phyloP scores from a whole-genome alignment of 2,329 filamentous ascomycete species.

The Claviceps sp. region DNA sequence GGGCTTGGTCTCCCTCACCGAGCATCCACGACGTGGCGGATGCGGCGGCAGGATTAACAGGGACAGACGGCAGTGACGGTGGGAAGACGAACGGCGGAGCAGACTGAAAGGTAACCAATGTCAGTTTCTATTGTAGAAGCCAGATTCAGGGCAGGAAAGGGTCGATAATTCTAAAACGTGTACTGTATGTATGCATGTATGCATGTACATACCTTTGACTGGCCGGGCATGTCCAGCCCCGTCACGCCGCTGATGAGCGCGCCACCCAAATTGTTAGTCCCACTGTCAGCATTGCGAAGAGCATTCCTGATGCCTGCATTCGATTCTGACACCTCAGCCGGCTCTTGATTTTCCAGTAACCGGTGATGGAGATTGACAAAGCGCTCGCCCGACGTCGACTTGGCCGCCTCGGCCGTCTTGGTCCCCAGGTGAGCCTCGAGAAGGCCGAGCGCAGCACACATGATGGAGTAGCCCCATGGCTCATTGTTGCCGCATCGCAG shows the following conservation, averaged over 20 bases:
- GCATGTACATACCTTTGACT: constrained; percentile 22
- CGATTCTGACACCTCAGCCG: constrained; percentile 21
- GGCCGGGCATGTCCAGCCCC: constrained; percentile 20
- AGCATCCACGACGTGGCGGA: constrained; percentile 22
- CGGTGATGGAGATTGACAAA: constrained; percentile 47
- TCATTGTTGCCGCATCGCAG: constrained; percentile 50
- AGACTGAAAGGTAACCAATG: constrained; percentile 20
- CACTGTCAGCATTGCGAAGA: not conserved
- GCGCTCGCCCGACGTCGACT: constrained; percentile 44
- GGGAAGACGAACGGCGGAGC: constrained; percentile 28
- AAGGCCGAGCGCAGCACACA: constrained; percentile 46
- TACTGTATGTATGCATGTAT: no score
- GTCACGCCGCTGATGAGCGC: constrained; percentile 11
- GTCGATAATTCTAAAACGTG: no score
- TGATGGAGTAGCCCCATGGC: constrained; percentile 50
- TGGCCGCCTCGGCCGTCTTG: constrained; percentile 43
- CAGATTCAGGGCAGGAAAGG: not conserved
- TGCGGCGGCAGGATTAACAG: constrained; percentile 19
- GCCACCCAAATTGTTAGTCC: constrained; percentile 9
- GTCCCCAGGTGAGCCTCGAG: constrained; percentile 45
- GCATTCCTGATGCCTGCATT: not conserved
- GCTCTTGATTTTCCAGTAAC: constrained; percentile 40
- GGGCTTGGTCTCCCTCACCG: constrained; percentile 18
- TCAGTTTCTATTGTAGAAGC: constrained; percentile 12
- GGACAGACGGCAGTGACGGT: constrained; percentile 20